Base-by-base conservation (phyloP, 23 red algal genomes). In the Pyropia yezoensis region DNA sequence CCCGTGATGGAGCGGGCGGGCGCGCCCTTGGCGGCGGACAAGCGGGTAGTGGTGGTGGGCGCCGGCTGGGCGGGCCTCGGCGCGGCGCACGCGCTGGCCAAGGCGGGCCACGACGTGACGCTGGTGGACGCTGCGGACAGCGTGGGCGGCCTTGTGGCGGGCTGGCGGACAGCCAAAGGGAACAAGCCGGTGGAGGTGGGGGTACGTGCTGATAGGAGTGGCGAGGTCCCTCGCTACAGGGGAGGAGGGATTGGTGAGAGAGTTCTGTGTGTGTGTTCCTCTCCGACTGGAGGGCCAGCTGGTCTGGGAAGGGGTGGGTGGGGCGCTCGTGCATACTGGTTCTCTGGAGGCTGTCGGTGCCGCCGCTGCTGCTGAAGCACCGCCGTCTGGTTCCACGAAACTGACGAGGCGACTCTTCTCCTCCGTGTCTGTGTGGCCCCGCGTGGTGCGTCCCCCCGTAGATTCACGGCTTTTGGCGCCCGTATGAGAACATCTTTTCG, bases 1-100 rank as follows among this genome's bases (percentile, higher is more conserved):
- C n/a, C 32, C 6, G 14, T 7, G 33, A 50, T 14, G 33, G 17
- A 28, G 33, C 17, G 18, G 39, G 17, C n/a, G 24, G 24, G 33
- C 27, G 19, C 33, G 18, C 27, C 52, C 52, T 14, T 18, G 17
- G 18, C 49, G 45, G 22, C 68, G 30, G 52, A 51, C 52, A 89
- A 68, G 2, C 67, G 70, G 29, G 63, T 93, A 13, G 88, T 76
- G 15, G 64, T 93, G 15, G 77, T 93, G 54, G 88, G 88, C 18
- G 88, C 78, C 0, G 88, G 88, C 18, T 93, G 88, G 88, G 88
- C 88, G 13, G 88, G 88, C 20, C 59, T 84, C 18, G 88, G 79
- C n/a, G 88, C 88, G 20, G 79, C 88, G 4, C 62, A 84, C 47
- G 78, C 82, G 72, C 69, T 93, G 20, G 53, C 74, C 11, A 65